These are phyloP conservation scores for Flaveria bidentis DNA, from an alignment of 129 eudicot genomes.

Conservation along the genomic window DNA sequence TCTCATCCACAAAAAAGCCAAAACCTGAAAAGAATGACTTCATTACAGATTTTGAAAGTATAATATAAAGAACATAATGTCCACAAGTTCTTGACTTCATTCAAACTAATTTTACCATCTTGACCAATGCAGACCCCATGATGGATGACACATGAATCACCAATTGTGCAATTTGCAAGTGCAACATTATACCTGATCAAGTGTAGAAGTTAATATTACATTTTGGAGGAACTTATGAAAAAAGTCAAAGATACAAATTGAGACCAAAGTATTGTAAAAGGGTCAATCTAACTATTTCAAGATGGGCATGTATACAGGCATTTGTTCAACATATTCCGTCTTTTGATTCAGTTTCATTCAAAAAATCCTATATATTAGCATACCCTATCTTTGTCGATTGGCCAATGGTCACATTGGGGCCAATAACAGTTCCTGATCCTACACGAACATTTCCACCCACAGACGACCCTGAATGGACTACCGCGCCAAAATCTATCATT, in stretches of 20 bases:
- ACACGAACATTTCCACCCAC: constrained; percentile 63
- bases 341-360: not conserved
- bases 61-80: not conserved
- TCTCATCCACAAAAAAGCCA: constrained; percentile 76
- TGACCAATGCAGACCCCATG: constrained; percentile 91
- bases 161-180: constrained; percentile 77
- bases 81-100: not conserved
- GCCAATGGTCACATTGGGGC: constrained; percentile 71
- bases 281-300: constrained; percentile 1
- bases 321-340: not conserved
- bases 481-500: constrained; percentile 63
- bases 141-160: constrained; percentile 76
- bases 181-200: constrained; percentile 80
- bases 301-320: not conserved
- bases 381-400: constrained; percentile 88
- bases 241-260: not conserved
- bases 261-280: not conserved
- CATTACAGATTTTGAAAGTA: constrained; percentile 5
- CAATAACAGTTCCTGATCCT: constrained; percentile 79
- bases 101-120: constrained; percentile 57
- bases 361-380: not conserved
- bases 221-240: not conserved
- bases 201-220: not conserved
- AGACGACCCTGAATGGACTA: constrained; percentile 60
- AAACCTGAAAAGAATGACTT: constrained; percentile 54